These are phyloP conservation scores for Candida stauntonica DNA, from an alignment of 805 yeast genomes.

Conservation along the genomic window DNA sequence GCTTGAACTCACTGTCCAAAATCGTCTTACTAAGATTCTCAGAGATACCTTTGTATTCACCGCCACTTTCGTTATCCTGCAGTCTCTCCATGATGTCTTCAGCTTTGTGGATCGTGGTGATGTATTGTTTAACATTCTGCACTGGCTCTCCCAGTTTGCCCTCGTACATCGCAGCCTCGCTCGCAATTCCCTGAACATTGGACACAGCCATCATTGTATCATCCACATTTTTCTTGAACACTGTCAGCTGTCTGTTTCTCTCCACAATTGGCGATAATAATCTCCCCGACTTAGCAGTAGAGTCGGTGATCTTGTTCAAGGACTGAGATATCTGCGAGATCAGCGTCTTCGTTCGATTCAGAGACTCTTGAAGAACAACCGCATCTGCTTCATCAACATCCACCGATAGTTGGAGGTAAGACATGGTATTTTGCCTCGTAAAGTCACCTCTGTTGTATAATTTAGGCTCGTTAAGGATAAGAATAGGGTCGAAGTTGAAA, in stretches of 20 bases:
- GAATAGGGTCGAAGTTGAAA: conserved; percentile 23
- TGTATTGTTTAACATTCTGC: conserved; percentile 31
- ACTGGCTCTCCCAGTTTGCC: conserved; percentile 30
- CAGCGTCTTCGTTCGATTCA: conserved; percentile 52
- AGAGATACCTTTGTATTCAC: conserved; percentile 64
- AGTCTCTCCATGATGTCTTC: conserved; percentile 39
- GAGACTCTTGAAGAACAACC: conserved; percentile 72
- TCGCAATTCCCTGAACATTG: conserved; percentile 46
- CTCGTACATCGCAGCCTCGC: conserved; percentile 40
- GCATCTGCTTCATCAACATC: conserved; percentile 82
- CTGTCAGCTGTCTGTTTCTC: conserved; percentile 52
- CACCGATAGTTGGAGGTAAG: conserved; percentile 24
- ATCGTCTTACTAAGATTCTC: conserved; percentile 55
- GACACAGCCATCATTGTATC: conserved; percentile 45
- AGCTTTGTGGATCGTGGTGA: conserved; percentile 40
- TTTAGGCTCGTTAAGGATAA: too few species aligned
- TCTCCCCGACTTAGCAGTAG: conserved; percentile 51
- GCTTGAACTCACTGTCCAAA: conserved; percentile 49
- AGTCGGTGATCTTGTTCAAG: conserved; percentile 46
- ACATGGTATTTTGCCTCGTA: conserved; percentile 3
- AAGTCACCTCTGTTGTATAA: conserved; percentile 9
- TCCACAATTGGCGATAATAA: conserved; percentile 70
- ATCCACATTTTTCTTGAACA: conserved; percentile 54
- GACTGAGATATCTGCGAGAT: conserved; percentile 53
- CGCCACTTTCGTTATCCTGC: conserved; percentile 29